A percentile compares a stretch with the other conserved stretches of the same genome.
phyloP scores from a whole-genome alignment of 2,329 filamentous ascomycete species.

The Diaporthe velutina region DNA sequence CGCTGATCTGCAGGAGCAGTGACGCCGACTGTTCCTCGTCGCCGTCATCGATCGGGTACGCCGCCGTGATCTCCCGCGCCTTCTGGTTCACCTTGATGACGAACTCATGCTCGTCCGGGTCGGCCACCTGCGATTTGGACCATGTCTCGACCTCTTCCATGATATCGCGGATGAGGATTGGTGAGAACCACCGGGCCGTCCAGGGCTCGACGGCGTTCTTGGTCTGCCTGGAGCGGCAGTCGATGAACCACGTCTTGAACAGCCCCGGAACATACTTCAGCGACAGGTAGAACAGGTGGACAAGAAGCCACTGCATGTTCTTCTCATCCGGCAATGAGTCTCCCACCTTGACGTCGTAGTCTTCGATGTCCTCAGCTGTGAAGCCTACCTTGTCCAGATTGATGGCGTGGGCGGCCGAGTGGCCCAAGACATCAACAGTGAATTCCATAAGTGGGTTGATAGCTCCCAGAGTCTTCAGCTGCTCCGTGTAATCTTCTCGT shows the following conservation, averaged over 20 bases:
- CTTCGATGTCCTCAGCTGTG: constrained; percentile 65
- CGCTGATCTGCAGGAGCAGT: constrained; percentile 85
- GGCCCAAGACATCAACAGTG: constrained; percentile 86
- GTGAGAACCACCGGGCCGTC: constrained; percentile 87
- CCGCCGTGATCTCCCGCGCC: constrained; percentile 82
- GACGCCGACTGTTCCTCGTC: constrained; percentile 84
- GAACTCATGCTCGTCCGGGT: constrained; percentile 67
- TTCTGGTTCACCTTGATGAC: constrained; percentile 78
- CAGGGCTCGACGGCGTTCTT: constrained; percentile 83
- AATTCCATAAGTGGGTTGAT: constrained; percentile 80
- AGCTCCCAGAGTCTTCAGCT: constrained; percentile 81
- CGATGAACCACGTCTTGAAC: constrained; percentile 87
- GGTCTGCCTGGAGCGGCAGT: constrained; percentile 84
- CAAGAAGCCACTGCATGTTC: constrained; percentile 85
- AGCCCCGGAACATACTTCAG: constrained; percentile 83
- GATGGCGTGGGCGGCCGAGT: constrained; percentile 78
- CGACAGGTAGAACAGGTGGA: constrained; percentile 87
- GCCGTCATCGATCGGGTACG: constrained; percentile 74
- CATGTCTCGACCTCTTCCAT: constrained; percentile 78
- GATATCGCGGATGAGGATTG: constrained; percentile 74
- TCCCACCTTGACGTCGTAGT: constrained; percentile 65
- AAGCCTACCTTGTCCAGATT: constrained; percentile 79
- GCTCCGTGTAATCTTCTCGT: constrained; percentile 82
- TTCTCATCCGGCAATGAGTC: constrained; percentile 74
- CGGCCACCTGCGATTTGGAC: constrained; percentile 65